Evolutionary conservation across 2,329 filamentous ascomycete genomes (phyloP), one percentile per base, ranked within the genome.

Genomic region (Boeremia exigua): DNA sequence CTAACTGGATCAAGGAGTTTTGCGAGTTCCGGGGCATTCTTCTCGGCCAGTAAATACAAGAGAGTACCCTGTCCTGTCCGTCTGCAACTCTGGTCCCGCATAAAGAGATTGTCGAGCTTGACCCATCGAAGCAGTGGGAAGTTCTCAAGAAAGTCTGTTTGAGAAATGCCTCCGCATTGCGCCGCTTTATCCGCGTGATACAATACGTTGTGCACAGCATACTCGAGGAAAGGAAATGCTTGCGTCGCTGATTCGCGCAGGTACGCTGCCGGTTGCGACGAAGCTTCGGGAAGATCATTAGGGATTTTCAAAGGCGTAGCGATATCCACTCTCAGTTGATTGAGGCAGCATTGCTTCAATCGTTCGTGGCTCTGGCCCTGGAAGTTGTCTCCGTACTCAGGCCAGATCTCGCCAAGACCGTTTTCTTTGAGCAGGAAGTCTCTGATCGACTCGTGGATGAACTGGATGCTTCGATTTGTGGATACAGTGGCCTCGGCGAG

Each of bases 201-300:
- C 14, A 82, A 63, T 9, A 81, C 36, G 48, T 79, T 70, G 5
- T 66, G 58, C 14, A 75, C 65, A 15, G 80, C 75, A 61, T 84
- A 83, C 44, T 77, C 58, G 6, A 85, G 67, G 40, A 86, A 82
- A 1, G 81, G 78, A 48, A 75, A 79, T 11, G 58, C 60, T 2
- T 45, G 6, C 1, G 17, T 53, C 10, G 65, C 59, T 30, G 29
- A 29, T 1, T 36, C 34, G 12, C 37, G 37, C 9, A 49, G 17
- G 4, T 33, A 17, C 14, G 29, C 28, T 17, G 19, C 19, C 17
- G 27, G 12, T 27, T 23, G 29, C 29, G 19, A 33, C 2, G 29
- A 33, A 11, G 11, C 17, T 42, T 33, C 23, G 11, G 15, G 34
- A 23, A 38, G 36, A 27, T 39, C 27, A 5, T 38, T 27, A 7